These are phyloP conservation scores for Cryphonectria radicalis DNA, from an alignment of 2,329 filamentous ascomycete genomes.

Conservation along the genomic window DNA sequence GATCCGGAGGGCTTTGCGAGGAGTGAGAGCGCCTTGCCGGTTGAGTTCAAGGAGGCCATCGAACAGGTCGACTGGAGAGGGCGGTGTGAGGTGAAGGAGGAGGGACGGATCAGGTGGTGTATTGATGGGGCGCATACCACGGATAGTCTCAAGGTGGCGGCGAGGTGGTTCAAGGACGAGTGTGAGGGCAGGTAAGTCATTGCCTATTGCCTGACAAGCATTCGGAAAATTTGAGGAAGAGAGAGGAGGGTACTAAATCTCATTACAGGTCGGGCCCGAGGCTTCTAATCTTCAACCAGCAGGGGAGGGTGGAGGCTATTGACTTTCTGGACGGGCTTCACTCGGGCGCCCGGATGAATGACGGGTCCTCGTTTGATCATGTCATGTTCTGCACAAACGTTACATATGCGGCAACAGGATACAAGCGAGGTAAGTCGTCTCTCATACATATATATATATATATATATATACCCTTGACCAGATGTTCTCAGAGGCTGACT, in stretches of 20 bases:
- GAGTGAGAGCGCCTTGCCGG: conserved; percentile 50
- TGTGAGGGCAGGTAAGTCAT: conserved; percentile 26
- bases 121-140: conserved; percentile 93
- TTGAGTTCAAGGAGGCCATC: conserved; percentile 72
- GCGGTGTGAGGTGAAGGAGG: conserved; percentile 68
- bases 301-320: conserved; percentile 58
- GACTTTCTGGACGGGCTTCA: conserved; percentile 57
- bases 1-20: conserved; percentile 39
- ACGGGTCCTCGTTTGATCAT: conserved; percentile 62
- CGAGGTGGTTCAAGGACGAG: conserved; percentile 75
- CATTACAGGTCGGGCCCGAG: conserved; percentile 44
- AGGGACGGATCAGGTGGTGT: conserved; percentile 72
- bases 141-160: conserved; percentile 83
- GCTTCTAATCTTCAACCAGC: conserved; percentile 88
- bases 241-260: neutral
- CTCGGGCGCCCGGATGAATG: conserved; percentile 39
- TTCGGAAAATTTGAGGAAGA: neutral
- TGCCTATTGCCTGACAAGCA: neutral
- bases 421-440: conserved; percentile 47
- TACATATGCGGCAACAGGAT: conserved; percentile 54
- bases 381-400: conserved; percentile 46
- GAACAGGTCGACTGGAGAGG: conserved; percentile 78
- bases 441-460: neutral
- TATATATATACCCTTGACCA: neutral
- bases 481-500: conserved; percentile 17